Evolutionary conservation across 345 rosid genomes (phyloP), one percentile per base, ranked within the genome.

Genomic region (Salix udensis): DNA sequence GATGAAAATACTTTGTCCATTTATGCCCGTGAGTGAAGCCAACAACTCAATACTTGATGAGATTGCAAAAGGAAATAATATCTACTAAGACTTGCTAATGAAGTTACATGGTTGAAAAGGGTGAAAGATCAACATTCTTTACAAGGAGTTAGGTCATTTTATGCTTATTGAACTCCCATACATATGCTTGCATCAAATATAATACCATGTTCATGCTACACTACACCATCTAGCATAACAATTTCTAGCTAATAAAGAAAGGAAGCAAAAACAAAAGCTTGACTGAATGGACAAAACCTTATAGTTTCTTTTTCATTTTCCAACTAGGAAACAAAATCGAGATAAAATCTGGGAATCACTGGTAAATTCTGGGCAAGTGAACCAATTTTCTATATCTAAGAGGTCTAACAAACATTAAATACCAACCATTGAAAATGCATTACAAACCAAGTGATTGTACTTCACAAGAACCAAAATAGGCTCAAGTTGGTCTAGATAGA

Each of bases 61-160:
- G 24, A 70, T 52, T 16, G 24, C 37, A 53, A 46, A 65, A 80
- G 13, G 24, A 28, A 40, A 36, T 50, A 36, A 67, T 16, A 70
- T 42, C 15, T 46, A 16, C 37, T 58, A 21, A 76, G 31, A 77
- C 28, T 52, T 53, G 30, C 18, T 7, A 58, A 23, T 19, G 7
- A 46, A 37, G 67, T 42, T 12, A 66, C 98, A 98, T 91, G 82
- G 91, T 84, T 74, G 89, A 82, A 75, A 83, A 83, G 60, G 97
- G 96, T 40, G 93, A 87, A 58, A 96, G 94, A 88, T 96, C 99
- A 14, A 98, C 97, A 83, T 96, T 96, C 85, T 96, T 96, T 52
- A 93, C 93, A 16, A 96, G 88, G 80, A 96, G 96, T 88, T 91
- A 78, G 48, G 99, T 93, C 82, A 84, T 86, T 81, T 87, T 93